Base-by-base conservation (phyloP, 768 basidiomycete species). In the Psilocybe azurescens region DNA sequence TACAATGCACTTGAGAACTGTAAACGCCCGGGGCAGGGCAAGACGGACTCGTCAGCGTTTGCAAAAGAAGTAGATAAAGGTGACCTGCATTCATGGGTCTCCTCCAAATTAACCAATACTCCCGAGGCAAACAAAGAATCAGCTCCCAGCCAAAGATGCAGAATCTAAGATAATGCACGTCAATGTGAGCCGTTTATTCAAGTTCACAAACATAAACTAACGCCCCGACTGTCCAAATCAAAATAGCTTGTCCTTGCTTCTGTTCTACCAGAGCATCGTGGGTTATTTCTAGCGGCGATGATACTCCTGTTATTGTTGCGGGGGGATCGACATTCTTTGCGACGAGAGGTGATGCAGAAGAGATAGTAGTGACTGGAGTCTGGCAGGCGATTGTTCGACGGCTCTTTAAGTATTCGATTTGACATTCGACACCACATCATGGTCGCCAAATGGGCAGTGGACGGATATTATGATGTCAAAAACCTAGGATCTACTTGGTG, bases 221-320 rank as follows among this genome's bases (percentile, higher is more conserved):
- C 71, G 69, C 67, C 63, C 71, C 71, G 46, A 69, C 62, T 5
- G 67, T 55, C 69, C 71, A 72, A 3, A 72, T 48, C 33, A 67
- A 54, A 30, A 66, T 53, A 20, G 33, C 33, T 11, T 36, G 33
- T 36, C 33, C 69, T 63, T 69, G 64, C 33, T 65, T 69, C 30
- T 65, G 33, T 36, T 36, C 7, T 11, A 36, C 33, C 16, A 66
- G 53, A 41, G 58, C 68, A 16, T 60, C 67, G n/a, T 59, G 63
- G 36, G 66, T 60, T 44, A 64, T 62, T 11, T 59, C 8, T 10
- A 68, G 53, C 8, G 64, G 58, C 33, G 33, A 24, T 24, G 24
- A 24, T 24, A 24, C 24, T 24, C 24, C 24, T 24, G 24, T 24
- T 24, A 24, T 24, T 24, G 24, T 24, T 24, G 24, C 24, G 24